Evolutionary conservation across 805 yeast genomes (phyloP), one percentile per base, ranked within the genome.

Genomic region (Lipomyces spencermartinsiae): DNA sequence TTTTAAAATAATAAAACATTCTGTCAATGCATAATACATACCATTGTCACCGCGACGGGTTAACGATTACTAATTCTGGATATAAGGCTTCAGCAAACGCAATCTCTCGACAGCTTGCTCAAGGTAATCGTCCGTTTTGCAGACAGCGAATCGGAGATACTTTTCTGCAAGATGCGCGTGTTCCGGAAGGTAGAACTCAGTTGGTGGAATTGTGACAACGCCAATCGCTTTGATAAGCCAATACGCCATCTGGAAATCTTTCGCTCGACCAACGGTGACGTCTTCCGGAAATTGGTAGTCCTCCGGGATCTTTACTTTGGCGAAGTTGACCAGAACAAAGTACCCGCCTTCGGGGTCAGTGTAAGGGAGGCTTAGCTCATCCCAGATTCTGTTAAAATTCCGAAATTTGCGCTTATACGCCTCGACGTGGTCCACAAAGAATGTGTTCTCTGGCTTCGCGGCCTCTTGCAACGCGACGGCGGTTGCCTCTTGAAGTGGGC

Each of bases 161-260:
- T 91, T 89, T 76, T 93, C 97, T 65, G 94, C 93, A 19, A 89
- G 87, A 65, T 85, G 82, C 39, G 90, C 93, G 72, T 90, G 87
- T 68, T 86, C 87, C 9, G 87, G 85, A 57, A 88, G 84, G 75
- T 91, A 87, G 76, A 95, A 95, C 79, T 94, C 98, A n/a, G 97
- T 90, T 35, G 98, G 98, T 10, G 99, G 99, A 71, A 95, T 95
- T 3, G 97, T 90, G 25, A 95, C 98, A 54, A 95, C 96, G 10
- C 99, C 99, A 66, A 94, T 78, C 77, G 93, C 97, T 76, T 87
- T 89, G 75, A 93, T 92, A 68, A 95, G 83, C 98, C 98, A 95
- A 80, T 91, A 92, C 0, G 97, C 96, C 71, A 89, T 83, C 77
- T 87, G 87, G 83, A 93, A 95, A 80, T 95, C 99, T 71, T 87